Base-by-base conservation (phyloP, 1,139 yeast species). In the Scheffersomyces insectosa region DNA sequence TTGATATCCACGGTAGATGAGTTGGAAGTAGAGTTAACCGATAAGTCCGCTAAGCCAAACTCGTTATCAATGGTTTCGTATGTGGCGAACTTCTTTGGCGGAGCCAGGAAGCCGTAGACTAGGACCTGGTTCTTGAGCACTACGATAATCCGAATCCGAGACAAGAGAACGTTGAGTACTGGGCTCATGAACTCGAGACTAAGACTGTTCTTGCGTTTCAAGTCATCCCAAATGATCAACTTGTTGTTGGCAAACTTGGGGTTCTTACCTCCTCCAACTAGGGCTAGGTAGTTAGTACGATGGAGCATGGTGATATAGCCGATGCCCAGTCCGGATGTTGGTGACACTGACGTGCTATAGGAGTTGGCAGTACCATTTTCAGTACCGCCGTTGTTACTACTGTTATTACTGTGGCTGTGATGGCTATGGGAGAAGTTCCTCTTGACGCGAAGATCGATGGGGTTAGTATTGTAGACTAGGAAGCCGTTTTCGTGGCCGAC, bases 151-250 rank as follows among this genome's bases (percentile, higher is more conserved):
- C 90, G 70, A 23, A 85, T 80, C 44, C 97, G 73, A 7, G 95
- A 85, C 37, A 91, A 66, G 39, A 86, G 72, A 4, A 88, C 90
- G 53, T 86, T 83, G 42, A 85, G 65, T 2, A 91, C 84, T 0
- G 93, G 88, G 37, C 83, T 79, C 68, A 78, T 75, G 57, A 90
- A 89, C 60, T 87, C 95, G 45, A 91, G 66, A 28, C 80, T 77
- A 25, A 88, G 71, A n/a, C 91, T 86, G 36, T 83, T 83, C 54
- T 83, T 83, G 42, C 86, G 77, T 62, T 88, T 87, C 48, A 88
- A 64, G 60, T 91, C 98, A 64, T 91, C 97, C 97, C 97, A 91
- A 12, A 91, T 84, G 29, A 89, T 77, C 39, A 85, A 73, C 59
- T 86, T 86, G 63, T 88, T 88, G 52, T 80, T 75, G 2, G 96